A percentile compares a stretch with the other conserved stretches of the same genome.
phyloP scores from a whole-genome alignment of 2,329 filamentous ascomycete genomes.

The Celoporthe dispersa region DNA sequence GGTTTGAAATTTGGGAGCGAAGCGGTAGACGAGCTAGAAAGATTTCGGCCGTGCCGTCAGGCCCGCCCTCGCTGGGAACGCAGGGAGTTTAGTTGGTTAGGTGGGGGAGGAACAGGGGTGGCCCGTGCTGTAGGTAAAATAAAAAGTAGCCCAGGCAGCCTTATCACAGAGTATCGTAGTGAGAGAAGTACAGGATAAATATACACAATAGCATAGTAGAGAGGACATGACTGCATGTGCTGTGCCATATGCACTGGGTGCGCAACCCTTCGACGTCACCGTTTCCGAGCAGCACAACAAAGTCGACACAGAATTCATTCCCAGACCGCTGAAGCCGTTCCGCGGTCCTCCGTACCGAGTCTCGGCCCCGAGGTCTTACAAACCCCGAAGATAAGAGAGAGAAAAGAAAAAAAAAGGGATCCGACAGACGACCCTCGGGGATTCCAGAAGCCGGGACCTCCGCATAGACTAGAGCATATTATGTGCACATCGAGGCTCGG shows the following conservation, averaged over 20 bases:
- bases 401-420: not conserved
- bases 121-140: not conserved
- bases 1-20: conserved; percentile 25
- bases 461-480: not conserved
- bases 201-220: not conserved
- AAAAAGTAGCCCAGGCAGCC: not conserved
- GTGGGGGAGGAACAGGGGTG: not conserved
- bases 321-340: not conserved
- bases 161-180: too few species aligned
- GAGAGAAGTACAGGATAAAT: not conserved
- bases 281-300: not conserved
- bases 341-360: not conserved
- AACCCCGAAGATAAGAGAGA: too few species aligned
- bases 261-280: not conserved
- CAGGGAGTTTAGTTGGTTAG: not conserved
- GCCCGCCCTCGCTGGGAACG: conserved; percentile 12
- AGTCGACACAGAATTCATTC: not conserved
- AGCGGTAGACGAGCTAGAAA: conserved; percentile 26
- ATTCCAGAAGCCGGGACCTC: not conserved
- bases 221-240: not conserved
- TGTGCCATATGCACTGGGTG: not conserved
- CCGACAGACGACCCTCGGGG: not conserved
- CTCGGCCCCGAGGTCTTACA: not conserved
- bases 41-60: conserved; percentile 31
- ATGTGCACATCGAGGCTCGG: not conserved